phyloP scores from a whole-genome alignment of 2,329 filamentous ascomycete species.

The Cordyceps cicadae region DNA sequence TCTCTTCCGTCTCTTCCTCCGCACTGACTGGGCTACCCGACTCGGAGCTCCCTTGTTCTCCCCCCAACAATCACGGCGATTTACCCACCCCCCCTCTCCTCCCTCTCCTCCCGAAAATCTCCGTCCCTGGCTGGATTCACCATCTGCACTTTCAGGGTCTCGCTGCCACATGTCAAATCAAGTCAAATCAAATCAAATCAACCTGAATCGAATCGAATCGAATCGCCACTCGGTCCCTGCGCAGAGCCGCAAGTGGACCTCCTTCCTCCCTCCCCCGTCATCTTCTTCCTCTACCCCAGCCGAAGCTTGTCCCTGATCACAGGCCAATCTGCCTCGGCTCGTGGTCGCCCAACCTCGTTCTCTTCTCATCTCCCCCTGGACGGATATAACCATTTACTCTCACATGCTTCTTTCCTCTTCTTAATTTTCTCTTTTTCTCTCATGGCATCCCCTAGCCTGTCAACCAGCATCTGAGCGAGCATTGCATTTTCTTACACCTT shows the following conservation, averaged over 20 bases:
- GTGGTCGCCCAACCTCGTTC: background rate
- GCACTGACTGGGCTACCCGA: no score
- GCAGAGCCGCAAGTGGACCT: background rate
- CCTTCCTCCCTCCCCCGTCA: background rate
- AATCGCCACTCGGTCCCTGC: background rate
- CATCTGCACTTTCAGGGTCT: constrained; percentile 3
- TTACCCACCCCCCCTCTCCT: background rate
- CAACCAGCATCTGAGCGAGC: constrained; percentile 4
- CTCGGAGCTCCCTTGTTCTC: no score
- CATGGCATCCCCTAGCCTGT: background rate
- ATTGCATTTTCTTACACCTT: background rate
- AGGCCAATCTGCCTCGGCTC: background rate
- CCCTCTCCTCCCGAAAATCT: background rate
- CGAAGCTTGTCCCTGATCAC: background rate
- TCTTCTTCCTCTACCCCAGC: background rate
- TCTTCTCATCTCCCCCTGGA: background rate
- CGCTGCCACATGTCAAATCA: constrained; percentile 1
- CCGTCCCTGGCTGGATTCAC: background rate
- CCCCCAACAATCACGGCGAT: background rate
- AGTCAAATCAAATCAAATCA: no score
- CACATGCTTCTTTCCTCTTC: background rate
- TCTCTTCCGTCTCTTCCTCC: no score
- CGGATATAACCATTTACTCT: constrained; percentile 1
- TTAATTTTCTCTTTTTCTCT: background rate
- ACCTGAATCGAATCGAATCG: no score